Conservation (phyloP, 2,329 filamentous ascomycete species). For the Trichophyton simii region DNA sequence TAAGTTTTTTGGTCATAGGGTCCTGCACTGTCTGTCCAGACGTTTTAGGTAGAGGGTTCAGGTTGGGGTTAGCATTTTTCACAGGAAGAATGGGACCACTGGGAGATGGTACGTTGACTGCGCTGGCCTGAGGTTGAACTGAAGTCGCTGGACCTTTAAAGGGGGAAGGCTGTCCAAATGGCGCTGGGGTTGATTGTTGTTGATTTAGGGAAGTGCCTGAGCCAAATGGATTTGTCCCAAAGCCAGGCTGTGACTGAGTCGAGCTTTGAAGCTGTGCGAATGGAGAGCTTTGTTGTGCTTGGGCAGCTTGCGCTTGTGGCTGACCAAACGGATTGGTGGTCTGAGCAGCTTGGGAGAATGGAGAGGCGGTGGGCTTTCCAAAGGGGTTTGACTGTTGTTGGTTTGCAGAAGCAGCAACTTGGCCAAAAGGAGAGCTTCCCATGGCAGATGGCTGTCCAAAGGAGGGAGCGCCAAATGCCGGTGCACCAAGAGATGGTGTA, state of each 20-base stretch:
- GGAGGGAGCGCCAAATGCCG: constrained; percentile 1
- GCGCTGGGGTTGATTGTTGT: constrained; percentile 9
- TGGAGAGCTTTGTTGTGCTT: constrained; percentile 8
- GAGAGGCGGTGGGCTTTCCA: constrained; percentile 11
- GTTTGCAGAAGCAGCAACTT: background rate
- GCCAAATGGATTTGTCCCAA: background rate
- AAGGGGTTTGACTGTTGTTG: constrained; percentile 7
- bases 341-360: constrained; percentile 24
- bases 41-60: constrained; percentile 16
- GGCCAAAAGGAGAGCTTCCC: constrained; percentile 18
- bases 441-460: constrained; percentile 11
- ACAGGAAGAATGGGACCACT: constrained; percentile 3
- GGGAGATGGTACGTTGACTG: background rate
- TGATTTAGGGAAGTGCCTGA: background rate
- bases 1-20: constrained; percentile 31
- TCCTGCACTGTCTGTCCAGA: constrained; percentile 27
- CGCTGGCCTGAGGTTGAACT: constrained; percentile 3
- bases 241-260: background rate
- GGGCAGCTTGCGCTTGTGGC: constrained; percentile 3
- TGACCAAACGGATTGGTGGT: constrained; percentile 16
- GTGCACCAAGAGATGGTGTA: background rate
- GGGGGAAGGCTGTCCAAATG: constrained; percentile 20
- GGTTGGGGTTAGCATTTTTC: constrained; percentile 12
- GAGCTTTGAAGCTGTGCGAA: constrained; percentile 7
- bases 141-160: constrained; percentile 17